Evolutionary conservation across 345 rosid genomes (phyloP), one percentile per base, ranked within the genome.

Genomic region (Eucalyptus paniculata): DNA sequence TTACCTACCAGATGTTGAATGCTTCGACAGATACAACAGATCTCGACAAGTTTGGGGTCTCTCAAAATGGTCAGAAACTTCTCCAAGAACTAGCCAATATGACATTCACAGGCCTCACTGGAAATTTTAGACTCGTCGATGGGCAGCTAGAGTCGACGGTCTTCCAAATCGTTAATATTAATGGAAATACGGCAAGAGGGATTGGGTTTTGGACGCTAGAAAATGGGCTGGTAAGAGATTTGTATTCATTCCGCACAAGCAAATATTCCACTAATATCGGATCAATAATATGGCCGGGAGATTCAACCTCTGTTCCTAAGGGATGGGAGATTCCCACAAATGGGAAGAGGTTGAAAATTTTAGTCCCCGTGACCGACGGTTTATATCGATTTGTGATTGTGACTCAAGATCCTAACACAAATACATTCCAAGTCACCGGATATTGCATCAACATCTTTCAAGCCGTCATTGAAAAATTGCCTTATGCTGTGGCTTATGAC

Each of bases 351-450:
- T 0, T 69, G 5, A 69, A 69, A 4, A 69, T 69, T 9, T 69
- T 69, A 34, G 81, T 69, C 19, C 81, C 81, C 23, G 0, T 32
- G 12, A 69, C 9, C 4, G 0, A 5, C 3, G 5, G 80, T 4
- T 69, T 5, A 0, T 0, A 2, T 32, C 81, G 9, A 69, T 69
- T 69, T 0, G 4, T 69, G 42, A 69, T 0, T 0, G 42, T 32
- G 81, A 32, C 24, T 32, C 12, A 3, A 32, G 81, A 9, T 69
- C 23, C 0, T 17, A 32, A 1, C 24, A 32, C 12, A 18, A 69
- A 69, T 5, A 17, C 81, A 69, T 9, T 18, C 42, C 13, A 69
- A 69, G 12, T 69, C 24, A 69, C 81, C 2, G 42, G 81, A 9
- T 69, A 69, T 0, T 69, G 81, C 1, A 69, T 69, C 2, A 24